Percentiles rank a stretch among this genome's conserved stretches.
phyloP scores from a whole-genome alignment of 169 alveolate genomes.

The Babesia bovis region DNA sequence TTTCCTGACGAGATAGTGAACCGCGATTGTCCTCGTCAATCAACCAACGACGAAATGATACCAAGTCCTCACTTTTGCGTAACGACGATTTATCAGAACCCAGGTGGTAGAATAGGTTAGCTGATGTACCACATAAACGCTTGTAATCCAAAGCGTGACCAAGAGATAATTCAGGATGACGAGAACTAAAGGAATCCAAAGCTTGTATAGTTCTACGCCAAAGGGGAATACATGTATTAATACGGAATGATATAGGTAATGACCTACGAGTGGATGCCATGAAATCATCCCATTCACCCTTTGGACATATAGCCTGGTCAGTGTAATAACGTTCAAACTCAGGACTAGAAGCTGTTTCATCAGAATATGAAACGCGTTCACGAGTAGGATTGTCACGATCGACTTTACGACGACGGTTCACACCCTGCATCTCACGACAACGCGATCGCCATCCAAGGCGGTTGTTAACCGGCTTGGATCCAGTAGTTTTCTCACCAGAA shows the following conservation, averaged over 20 bases:
- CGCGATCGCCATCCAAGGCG: slow-evolving; percentile 54
- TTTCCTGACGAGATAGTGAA: slow-evolving; percentile 91
- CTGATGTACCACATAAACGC: not conserved
- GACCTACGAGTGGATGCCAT: slow-evolving; percentile 55
- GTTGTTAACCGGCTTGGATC: too few relatives aligned
- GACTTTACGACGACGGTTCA: slow-evolving; percentile 43
- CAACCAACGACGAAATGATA: slow-evolving; percentile 71
- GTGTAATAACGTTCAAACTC: slow-evolving; percentile 68
- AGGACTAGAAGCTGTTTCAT: slow-evolving; percentile 13
- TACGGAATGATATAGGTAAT: slow-evolving; percentile 73
- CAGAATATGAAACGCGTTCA: slow-evolving; percentile 53
- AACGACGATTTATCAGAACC: slow-evolving; percentile 56
- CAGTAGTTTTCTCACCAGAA: too few relatives aligned
- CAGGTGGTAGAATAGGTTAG: slow-evolving; percentile 39
- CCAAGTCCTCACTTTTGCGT: slow-evolving; percentile 65
- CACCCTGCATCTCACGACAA: slow-evolving; percentile 62
- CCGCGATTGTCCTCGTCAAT: slow-evolving; percentile 89
- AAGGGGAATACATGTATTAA: slow-evolving; percentile 42
- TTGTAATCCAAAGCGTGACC: slow-evolving; percentile 1
- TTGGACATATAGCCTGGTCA: slow-evolving; percentile 68
- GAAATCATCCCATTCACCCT: slow-evolving; percentile 68
- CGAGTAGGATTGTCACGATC: slow-evolving; percentile 25
- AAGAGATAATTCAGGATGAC: slow-evolving; percentile 9
- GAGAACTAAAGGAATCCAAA: slow-evolving; percentile 2
- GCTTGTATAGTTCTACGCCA: slow-evolving; percentile 36